Percentiles rank a stretch among this genome's conserved stretches.
These are phyloP conservation scores for Crithidia expoeki DNA, from an alignment of 208 protist genomes.

Conservation along the genomic window DNA sequence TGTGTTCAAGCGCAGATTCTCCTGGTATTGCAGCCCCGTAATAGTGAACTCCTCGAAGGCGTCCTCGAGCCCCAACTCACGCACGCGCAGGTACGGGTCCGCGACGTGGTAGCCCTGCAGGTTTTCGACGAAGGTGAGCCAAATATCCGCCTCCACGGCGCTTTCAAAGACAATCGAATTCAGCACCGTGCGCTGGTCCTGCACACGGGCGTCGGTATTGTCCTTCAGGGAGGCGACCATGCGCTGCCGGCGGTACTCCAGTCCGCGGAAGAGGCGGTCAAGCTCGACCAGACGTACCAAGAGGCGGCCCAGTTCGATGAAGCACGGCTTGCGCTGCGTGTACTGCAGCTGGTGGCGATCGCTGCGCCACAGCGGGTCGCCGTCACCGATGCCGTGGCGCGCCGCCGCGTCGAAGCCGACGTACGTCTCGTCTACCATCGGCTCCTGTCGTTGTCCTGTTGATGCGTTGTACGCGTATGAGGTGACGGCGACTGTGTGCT, in stretches of 20 bases:
- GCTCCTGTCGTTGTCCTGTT: conserved; percentile 73
- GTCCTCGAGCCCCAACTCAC: conserved; percentile 68
- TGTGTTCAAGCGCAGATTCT: conserved; percentile 64
- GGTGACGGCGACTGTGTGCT: conserved; percentile 49
- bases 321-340: conserved; percentile 80
- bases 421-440: conserved; percentile 54
- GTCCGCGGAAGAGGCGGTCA: conserved; percentile 68
- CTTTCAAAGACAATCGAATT: conserved; percentile 72
- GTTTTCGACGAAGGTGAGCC: conserved; percentile 69
- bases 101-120: conserved; percentile 33
- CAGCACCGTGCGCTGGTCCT: conserved; percentile 63
- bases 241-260: conserved; percentile 72
- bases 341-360: conserved; percentile 36
- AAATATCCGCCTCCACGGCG: conserved; percentile 74
- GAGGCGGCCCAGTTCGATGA: conserved; percentile 80
- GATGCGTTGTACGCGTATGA: conserved; percentile 78
- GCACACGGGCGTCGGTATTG: conserved; percentile 59
- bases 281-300: conserved; percentile 82
- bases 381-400: conserved; percentile 58
- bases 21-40: conserved; percentile 76
- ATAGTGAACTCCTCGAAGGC: conserved; percentile 86
- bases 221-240: conserved; percentile 69
- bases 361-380: conserved; percentile 59
- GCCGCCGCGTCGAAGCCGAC: conserved; percentile 63
- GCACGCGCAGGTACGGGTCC: conserved; percentile 51